A percentile compares a stretch with the other conserved stretches of the same genome.
Conservation (phyloP, 371 early-diverging fungal genomes). For the Funneliformis caledonium region DNA sequence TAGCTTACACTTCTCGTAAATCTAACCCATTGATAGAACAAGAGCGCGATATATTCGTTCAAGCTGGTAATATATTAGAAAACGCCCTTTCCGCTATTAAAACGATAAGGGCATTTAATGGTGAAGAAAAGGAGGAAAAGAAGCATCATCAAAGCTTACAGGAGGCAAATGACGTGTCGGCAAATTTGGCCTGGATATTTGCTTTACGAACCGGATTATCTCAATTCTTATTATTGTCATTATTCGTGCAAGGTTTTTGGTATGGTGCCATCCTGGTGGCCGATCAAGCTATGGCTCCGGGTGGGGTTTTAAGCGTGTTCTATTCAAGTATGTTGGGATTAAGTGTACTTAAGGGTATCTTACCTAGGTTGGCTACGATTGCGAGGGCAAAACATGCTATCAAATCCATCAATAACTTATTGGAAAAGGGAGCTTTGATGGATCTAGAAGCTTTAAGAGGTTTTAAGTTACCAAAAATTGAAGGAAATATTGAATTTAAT, state of each 20-base stretch:
- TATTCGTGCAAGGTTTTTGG: slow-evolving; percentile 67
- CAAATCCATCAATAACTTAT: slow-evolving; percentile 70
- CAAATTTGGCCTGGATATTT: slow-evolving; percentile 5
- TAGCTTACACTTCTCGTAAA: background rate
- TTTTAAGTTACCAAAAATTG: slow-evolving; percentile 43
- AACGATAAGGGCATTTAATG: slow-evolving; percentile 82
- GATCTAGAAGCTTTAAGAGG: slow-evolving; percentile 63
- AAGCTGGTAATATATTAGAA: slow-evolving; percentile 79
- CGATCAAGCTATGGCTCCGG: slow-evolving; percentile 48
- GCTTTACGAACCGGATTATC: slow-evolving; percentile 19
- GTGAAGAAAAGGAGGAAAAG: slow-evolving; percentile 64
- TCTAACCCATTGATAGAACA: slow-evolving; percentile 21
- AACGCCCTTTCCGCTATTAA: slow-evolving; percentile 82
- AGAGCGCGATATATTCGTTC: slow-evolving; percentile 55
- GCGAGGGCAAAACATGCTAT: slow-evolving; percentile 70
- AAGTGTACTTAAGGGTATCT: slow-evolving; percentile 47
- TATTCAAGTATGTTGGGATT: slow-evolving; percentile 55
- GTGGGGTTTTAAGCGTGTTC: slow-evolving; percentile 56
- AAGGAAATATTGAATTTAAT: slow-evolving; percentile 47
- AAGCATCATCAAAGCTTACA: slow-evolving; percentile 60
- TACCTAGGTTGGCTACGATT: slow-evolving; percentile 50
- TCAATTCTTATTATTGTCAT: slow-evolving; percentile 45
- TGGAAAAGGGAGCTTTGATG: slow-evolving; percentile 77
- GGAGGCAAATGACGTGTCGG: slow-evolving; percentile 50
- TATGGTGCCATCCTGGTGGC: slow-evolving; percentile 59